Evolutionary conservation across 257 asterid species (phyloP), one percentile per base, ranked within the genome.

Genomic region (Marsdenia floribunda): DNA sequence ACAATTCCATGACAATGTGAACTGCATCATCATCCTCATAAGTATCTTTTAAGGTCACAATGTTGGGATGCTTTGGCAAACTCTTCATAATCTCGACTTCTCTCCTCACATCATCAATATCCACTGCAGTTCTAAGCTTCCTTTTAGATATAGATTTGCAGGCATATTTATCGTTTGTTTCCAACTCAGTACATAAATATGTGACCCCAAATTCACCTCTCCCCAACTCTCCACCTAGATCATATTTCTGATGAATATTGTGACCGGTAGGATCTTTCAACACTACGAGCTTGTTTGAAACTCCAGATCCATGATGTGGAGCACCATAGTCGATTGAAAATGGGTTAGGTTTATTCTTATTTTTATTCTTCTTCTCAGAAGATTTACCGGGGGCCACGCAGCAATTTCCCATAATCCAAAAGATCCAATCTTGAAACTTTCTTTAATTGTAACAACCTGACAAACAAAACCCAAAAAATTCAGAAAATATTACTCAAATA

Each of bases 151-250:
- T 88, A 2, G 92, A 85, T 68, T 88, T 88, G 75, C 92, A 88
- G n/a, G 92, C 92, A 14, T 76, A 82, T 49, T 84, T 85, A 15
- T 87, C 87, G 2, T 84, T 81, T 0, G 80, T 57, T 12, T 81
- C 86, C 69, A 38, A 67, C 24, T 86, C 90, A 69, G 89, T 89
- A 61, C 89, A 87, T 80, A 87, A 80, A 76, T 86, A 84, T 42
- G 91, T 87, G 46, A 89, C 85, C 85, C 93, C 91, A 46, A 86
- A 88, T 80, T 86, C 93, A 67, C 91, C 93, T 78, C 93, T 85
- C 10, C 95, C 95, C 4, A 89, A 84, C 87, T 87, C 95, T 35
- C 83, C 80, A 16, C 95, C 92, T n/a, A 87, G 86, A 70, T 82
- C 80, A 64, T 82, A 89, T 69, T 64, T 85, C 64, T 78, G 85